Conservation (phyloP, 331 rosid genomes). For the Rosa hybrid region DNA sequence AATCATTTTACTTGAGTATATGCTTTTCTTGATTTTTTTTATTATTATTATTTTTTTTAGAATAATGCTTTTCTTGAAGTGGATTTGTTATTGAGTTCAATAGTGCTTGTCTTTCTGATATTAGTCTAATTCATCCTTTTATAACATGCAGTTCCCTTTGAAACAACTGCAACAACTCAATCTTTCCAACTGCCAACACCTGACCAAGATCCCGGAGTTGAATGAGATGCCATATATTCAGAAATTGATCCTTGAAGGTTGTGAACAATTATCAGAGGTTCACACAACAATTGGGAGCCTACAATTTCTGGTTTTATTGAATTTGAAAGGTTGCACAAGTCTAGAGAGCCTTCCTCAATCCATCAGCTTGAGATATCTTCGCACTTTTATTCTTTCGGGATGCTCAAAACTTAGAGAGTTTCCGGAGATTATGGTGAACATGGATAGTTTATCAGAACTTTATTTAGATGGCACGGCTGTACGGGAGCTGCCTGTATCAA, state of each 20-base stretch:
- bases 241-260: constrained; percentile 9
- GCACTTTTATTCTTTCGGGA: constrained; percentile 10
- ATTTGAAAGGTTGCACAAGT: constrained; percentile 9
- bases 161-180: background rate
- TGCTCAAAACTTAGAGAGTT: constrained; percentile 11
- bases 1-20: too few species aligned
- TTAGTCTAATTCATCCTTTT: too few species aligned
- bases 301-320: background rate
- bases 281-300: background rate
- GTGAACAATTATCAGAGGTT: background rate
- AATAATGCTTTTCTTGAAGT: too few species aligned
- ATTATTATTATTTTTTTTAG: too few species aligned
- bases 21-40: too few species aligned
- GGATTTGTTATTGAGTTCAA: too few species aligned
- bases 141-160: too few species aligned
- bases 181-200: background rate
- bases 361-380: constrained; percentile 7
- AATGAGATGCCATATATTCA: constrained; percentile 18
- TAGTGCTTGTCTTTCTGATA: too few species aligned
- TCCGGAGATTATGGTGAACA: constrained; percentile 11
- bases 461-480: background rate
- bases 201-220: constrained; percentile 15
- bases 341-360: constrained; percentile 2
- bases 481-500: background rate
- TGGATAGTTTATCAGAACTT: background rate